Evolutionary conservation across 1,284 basidiomycete genomes (phyloP).

Genomic region (Leccinum griseonigrum): DNA sequence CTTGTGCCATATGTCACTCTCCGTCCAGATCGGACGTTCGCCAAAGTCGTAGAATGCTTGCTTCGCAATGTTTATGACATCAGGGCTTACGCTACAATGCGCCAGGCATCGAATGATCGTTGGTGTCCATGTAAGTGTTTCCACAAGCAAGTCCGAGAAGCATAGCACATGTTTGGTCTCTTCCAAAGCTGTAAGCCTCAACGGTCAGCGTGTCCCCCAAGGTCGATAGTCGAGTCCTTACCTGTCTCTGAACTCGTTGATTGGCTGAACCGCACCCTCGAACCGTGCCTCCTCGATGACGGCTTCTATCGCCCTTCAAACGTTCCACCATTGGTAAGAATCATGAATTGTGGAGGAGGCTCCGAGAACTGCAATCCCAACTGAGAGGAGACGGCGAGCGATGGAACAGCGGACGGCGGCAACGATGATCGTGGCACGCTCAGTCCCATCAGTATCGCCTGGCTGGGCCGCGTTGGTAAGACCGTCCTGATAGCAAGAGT

Average conservation of each 20-base stretch:
- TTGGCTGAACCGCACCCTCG: constrained; percentile 64
- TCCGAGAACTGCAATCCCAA: constrained; percentile 78
- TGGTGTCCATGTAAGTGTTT: constrained; percentile 66
- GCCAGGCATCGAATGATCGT: constrained; percentile 45
- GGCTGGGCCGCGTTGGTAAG: constrained; percentile 65
- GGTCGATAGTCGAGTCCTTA: constrained; percentile 24
- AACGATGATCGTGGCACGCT: constrained; percentile 43
- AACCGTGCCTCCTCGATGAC: constrained; percentile 70
- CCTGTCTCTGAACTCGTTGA: constrained; percentile 76
- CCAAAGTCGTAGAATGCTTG: constrained; percentile 84
- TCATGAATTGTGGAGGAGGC: constrained; percentile 75
- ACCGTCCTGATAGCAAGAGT: constrained; percentile 62
- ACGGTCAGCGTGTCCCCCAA: constrained; percentile 5
- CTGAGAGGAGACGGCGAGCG: constrained; percentile 66
- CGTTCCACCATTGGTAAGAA: constrained; percentile 88
- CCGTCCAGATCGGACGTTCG: constrained; percentile 76
- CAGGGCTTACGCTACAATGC: constrained; percentile 53
- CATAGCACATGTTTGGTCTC: constrained; percentile 90
- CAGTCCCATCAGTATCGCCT: constrained; percentile 70
- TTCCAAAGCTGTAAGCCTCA: constrained; percentile 62
- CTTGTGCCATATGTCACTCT: constrained; percentile 69
- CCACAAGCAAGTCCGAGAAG: constrained; percentile 76
- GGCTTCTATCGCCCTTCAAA: constrained; percentile 70
- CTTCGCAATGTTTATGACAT: constrained; percentile 68
- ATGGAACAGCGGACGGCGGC: constrained; percentile 39